Conservation (phyloP, 495 filamentous ascomycete genomes). For the Paragyromitra xinjiangensis region DNA sequence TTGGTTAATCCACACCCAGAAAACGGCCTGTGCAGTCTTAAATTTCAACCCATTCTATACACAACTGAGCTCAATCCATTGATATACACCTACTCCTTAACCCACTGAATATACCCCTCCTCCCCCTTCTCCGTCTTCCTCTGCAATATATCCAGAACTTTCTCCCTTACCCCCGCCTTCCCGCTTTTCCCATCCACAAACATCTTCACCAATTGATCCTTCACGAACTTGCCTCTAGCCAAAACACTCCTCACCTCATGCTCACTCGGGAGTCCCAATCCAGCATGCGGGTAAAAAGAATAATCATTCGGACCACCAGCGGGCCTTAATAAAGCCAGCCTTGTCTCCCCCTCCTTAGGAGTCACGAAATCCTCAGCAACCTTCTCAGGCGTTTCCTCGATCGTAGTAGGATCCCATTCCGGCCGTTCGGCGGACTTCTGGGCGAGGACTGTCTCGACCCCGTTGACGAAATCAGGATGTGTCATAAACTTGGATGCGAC, state of each 20-base stretch:
- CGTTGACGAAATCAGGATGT: constrained; percentile 85
- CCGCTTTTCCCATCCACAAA: constrained; percentile 62
- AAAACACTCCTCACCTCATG: constrained; percentile 70
- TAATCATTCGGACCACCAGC: constrained; percentile 63
- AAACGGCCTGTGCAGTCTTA: background rate
- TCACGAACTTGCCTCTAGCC: constrained; percentile 57
- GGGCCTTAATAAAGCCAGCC: constrained; percentile 66
- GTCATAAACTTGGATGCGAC: constrained; percentile 86
- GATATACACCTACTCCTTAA: background rate
- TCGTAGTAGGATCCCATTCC: constrained; percentile 73
- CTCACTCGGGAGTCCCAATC: constrained; percentile 78
- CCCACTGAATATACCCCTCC: constrained; percentile 54
- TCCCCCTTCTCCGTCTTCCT: constrained; percentile 62
- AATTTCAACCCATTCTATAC: constrained; percentile 1
- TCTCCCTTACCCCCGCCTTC: constrained; percentile 67
- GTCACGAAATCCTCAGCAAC: constrained; percentile 71
- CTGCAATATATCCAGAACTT: constrained; percentile 67
- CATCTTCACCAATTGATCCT: constrained; percentile 61
- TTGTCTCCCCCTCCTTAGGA: constrained; percentile 59
- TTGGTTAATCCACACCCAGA: background rate
- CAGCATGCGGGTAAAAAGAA: constrained; percentile 71
- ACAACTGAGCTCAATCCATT: background rate
- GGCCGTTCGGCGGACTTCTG: constrained; percentile 66
- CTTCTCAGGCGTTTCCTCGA: constrained; percentile 66
- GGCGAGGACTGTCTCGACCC: constrained; percentile 77